Base-by-base conservation (phyloP, 164 flowering plant species). In the Santalum album region DNA sequence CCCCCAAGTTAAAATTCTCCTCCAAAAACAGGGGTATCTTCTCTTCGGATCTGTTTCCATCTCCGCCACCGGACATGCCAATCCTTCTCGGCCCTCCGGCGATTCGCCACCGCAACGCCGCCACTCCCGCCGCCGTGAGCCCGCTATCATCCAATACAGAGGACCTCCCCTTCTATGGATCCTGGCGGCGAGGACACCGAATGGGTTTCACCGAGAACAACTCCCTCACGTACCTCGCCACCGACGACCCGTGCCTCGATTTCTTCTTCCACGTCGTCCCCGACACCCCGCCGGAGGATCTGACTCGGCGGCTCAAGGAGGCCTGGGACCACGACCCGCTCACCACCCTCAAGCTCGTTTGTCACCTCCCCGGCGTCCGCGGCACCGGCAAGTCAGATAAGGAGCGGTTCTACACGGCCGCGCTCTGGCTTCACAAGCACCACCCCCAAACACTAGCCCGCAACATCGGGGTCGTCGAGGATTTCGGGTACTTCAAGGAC, bases 201-300 rank as follows among this genome's bases (percentile, higher is more conserved):
- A n/a, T 26, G 6, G 61, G 53, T 2, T 24, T 29, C 35, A 58
- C 61, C 7, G 61, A 58, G 20, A 58, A 58, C 44, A 3, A 7
- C 16, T 49, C 61, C 2, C 34, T 25, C 9, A 49, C 61, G 12
- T 58, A 15, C 29, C 4, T 36, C 21, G 12, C 61, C 15, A 22
- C 54, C 17, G 54, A 46, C 10, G 49, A 58, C 26, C 54, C 54
- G 5, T 49, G 61, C 19, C n/a, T 58, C 2, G 61, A 58, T 12
- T 58, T 58, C 45, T 58, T 58, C 47, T 58, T 58, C 47, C 61
- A 58, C 39, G 34, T 58, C n/a, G 61, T 58, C 18, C 61, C 54
- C 21, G 19, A 58, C 29, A 36, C 61, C 18, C 61, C 54, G 16
- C 45, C 29, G 0, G 47, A 49, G 10, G 6, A 12, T 15, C 27